Percentiles rank a stretch among this genome's conserved stretches.
Conservation (phyloP, 192 early-diverging fungal species). For the Paraglomus brasilianum region DNA sequence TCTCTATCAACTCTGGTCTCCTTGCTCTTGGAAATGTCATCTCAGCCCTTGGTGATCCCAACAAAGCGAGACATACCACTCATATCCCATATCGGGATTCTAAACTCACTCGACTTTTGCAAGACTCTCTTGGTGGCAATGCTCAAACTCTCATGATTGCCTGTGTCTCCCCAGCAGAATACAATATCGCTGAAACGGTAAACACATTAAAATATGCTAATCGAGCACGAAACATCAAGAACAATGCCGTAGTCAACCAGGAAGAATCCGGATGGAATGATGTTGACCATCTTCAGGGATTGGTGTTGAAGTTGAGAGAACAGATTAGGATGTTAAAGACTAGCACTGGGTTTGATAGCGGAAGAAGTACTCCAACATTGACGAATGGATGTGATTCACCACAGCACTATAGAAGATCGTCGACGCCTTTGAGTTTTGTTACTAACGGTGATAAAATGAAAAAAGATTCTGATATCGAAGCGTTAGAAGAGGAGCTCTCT, state of each 20-base stretch:
- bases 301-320: slow-evolving; percentile 60
- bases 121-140: slow-evolving; percentile 95
- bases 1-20: slow-evolving; percentile 94
- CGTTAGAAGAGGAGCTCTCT: slow-evolving; percentile 51
- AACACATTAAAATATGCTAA: slow-evolving; percentile 97
- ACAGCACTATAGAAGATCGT: slow-evolving; percentile 20
- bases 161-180: slow-evolving; percentile 85
- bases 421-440: not conserved
- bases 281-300: slow-evolving; percentile 62
- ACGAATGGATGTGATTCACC: slow-evolving; percentile 33
- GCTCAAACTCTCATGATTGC: slow-evolving; percentile 94
- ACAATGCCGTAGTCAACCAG: slow-evolving; percentile 80
- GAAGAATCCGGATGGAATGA: slow-evolving; percentile 64
- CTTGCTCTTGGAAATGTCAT: slow-evolving; percentile 98
- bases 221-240: slow-evolving; percentile 94
- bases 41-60: slow-evolving; percentile 83
- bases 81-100: slow-evolving; percentile 97
- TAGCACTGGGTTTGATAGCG: slow-evolving; percentile 1
- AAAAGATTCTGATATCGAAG: slow-evolving; percentile 32
- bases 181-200: slow-evolving; percentile 85
- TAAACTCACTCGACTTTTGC: slow-evolving; percentile 94
- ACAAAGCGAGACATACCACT: slow-evolving; percentile 49
- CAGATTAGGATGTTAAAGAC: slow-evolving; percentile 52
- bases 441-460: slow-evolving; percentile 29
- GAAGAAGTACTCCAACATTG: slow-evolving; percentile 37